These are phyloP conservation scores for Medicago arabica DNA, from an alignment of 306 rosid species.

Conservation along the genomic window DNA sequence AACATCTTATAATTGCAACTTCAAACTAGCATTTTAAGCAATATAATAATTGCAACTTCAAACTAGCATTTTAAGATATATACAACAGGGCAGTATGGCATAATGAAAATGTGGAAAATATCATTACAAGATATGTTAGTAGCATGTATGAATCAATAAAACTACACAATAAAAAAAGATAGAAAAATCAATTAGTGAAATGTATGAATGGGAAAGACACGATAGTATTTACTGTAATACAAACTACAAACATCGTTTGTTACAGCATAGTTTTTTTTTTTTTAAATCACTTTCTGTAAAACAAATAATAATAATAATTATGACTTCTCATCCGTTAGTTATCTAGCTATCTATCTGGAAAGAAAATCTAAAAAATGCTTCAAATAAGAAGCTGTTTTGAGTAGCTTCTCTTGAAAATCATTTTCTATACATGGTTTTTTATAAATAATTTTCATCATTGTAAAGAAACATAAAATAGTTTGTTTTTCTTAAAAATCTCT, in stretches of 20 bases:
- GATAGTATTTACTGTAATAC: not conserved
- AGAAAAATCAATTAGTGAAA: conserved; percentile 31
- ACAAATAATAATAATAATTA: not conserved
- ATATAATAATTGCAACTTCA: too few relatives aligned
- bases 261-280: not conserved
- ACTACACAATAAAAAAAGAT: not conserved
- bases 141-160: too few relatives aligned
- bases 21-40: not conserved
- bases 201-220: conserved; percentile 12
- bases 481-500: not conserved
- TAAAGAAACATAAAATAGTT: not conserved
- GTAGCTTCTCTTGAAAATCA: not conserved
- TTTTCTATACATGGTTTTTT: not conserved
- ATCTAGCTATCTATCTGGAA: too few relatives aligned
- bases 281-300: not conserved
- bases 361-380: not conserved
- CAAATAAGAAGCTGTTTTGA: not conserved
- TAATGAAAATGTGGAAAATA: conserved; percentile 23
- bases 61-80: conserved; percentile 18
- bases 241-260: not conserved
- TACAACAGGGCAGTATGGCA: conserved; percentile 5
- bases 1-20: not conserved
- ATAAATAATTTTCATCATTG: not conserved
- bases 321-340: not conserved
- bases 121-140: conserved; percentile 22